Conservation (phyloP, 805 yeast genomes). For the Starmerella apicola region DNA sequence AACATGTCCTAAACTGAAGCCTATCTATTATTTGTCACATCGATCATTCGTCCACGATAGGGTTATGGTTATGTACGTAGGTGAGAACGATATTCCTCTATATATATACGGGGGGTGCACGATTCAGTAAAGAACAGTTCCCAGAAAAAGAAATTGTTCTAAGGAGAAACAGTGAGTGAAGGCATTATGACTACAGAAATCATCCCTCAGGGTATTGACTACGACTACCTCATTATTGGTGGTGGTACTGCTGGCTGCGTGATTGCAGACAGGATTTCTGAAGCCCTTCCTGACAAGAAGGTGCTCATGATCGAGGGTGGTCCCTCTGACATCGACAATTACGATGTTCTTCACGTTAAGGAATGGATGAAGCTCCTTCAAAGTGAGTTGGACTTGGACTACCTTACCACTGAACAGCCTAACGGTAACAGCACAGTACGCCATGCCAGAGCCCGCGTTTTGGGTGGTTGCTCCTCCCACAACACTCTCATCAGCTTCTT, state of each 20-base stretch:
- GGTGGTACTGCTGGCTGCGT: conserved; percentile 29
- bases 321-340: conserved; percentile 13
- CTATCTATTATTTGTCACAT: no score
- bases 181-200: conserved; percentile 4
- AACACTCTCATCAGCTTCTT: conserved; percentile 27
- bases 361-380: conserved; percentile 21
- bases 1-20: no score
- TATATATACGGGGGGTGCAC: no score
- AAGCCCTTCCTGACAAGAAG: conserved; percentile 23
- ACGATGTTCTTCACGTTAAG: conserved; percentile 9
- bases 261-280: conserved; percentile 27
- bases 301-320: conserved; percentile 28
- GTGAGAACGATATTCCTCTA: no score
- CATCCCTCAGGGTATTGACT: conserved; percentile 4
- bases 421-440: conserved; percentile 11
- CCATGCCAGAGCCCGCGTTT: conserved; percentile 27
- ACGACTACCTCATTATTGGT: conserved; percentile 24
- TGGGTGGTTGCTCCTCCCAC: conserved; percentile 28
- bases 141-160: no score
- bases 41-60: no score
- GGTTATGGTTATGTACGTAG: no score
- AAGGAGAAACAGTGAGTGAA: not conserved
- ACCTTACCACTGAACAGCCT: conserved; percentile 23
- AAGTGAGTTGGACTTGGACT: conserved; percentile 26
- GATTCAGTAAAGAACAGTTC: no score